Conservation (phyloP, 352 stramenopile species). For the Thalassiosira mediterranea region DNA sequence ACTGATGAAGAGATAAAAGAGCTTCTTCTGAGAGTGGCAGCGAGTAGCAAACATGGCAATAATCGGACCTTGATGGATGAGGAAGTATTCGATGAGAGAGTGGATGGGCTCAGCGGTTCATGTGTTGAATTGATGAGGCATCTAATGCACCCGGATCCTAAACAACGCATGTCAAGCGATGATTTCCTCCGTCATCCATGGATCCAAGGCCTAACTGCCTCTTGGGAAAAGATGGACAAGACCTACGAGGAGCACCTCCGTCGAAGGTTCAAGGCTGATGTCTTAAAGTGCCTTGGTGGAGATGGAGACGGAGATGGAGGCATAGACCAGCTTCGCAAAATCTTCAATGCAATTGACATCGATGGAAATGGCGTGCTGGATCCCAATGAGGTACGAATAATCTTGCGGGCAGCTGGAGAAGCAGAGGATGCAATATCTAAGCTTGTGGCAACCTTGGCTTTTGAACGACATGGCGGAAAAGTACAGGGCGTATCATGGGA, state of each 20-base stretch:
- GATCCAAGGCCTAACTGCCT: slow-evolving; percentile 32
- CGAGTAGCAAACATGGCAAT: neutral
- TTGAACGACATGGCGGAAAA: neutral
- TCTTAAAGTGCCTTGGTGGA: slow-evolving; percentile 15
- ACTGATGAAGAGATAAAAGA: slow-evolving; percentile 27
- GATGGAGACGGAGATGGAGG: neutral
- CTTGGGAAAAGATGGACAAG: slow-evolving; percentile 17
- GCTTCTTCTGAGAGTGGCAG: neutral
- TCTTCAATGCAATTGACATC: slow-evolving; percentile 46
- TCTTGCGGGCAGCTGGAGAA: slow-evolving; percentile 10
- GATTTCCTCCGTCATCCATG: slow-evolving; percentile 37
- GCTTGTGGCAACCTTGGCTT: neutral
- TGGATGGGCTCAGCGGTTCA: slow-evolving; percentile 22
- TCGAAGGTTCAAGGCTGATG: slow-evolving; percentile 9
- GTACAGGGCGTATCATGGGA: slow-evolving; percentile 1
- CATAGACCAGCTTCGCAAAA: slow-evolving; percentile 23
- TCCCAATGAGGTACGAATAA: slow-evolving; percentile 5
- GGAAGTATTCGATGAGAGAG: slow-evolving; percentile 37
- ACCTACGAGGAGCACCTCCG: slow-evolving; percentile 10
- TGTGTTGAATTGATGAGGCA: slow-evolving; percentile 29
- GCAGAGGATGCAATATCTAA: neutral
- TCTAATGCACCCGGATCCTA: slow-evolving; percentile 31
- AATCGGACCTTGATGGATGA: slow-evolving; percentile 14
- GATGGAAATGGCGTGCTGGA: slow-evolving; percentile 32
- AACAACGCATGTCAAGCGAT: slow-evolving; percentile 15